Conservation (phyloP, 257 asterid genomes). For the Solanum sejunctum region DNA sequence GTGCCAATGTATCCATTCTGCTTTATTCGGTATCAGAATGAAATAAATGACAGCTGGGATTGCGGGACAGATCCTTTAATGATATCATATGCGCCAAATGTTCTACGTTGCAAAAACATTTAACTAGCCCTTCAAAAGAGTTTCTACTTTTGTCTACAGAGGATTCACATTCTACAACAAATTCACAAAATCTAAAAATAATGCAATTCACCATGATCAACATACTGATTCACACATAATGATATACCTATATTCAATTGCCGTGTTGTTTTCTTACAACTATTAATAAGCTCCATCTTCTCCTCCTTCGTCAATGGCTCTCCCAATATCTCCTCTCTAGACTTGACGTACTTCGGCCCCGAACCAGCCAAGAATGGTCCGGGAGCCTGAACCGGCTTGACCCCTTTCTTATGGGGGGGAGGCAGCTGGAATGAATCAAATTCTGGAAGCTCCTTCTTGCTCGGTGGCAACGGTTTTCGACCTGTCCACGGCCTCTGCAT, state of each 20-base stretch:
- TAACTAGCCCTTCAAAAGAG: not conserved
- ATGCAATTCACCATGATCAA: not conserved
- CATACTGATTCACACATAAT: not conserved
- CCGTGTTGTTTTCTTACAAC: constrained; percentile 40
- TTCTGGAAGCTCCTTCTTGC: constrained; percentile 72
- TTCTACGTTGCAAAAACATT: not conserved
- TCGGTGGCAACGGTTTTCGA: constrained; percentile 58
- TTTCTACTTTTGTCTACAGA: not conserved
- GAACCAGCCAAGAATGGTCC: constrained; percentile 81
- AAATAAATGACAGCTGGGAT: not conserved
- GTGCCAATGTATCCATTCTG: not conserved
- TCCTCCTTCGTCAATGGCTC: constrained; percentile 74
- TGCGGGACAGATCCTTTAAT: not conserved
- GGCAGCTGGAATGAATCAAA: constrained; percentile 87
- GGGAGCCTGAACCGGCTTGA: constrained; percentile 92
- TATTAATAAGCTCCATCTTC: constrained; percentile 35
- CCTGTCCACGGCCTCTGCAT: constrained; percentile 92
- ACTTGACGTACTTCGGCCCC: constrained; percentile 63
- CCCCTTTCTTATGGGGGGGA: constrained; percentile 77
- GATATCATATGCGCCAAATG: not conserved
- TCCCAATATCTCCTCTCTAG: constrained; percentile 69
- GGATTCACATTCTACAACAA: not conserved
- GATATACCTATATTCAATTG: constrained; percentile 71
- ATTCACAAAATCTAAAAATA: not conserved
- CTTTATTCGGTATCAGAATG: not conserved